Conservation (phyloP, 169 alveolate species). For the Plasmodium falciparum region DNA sequence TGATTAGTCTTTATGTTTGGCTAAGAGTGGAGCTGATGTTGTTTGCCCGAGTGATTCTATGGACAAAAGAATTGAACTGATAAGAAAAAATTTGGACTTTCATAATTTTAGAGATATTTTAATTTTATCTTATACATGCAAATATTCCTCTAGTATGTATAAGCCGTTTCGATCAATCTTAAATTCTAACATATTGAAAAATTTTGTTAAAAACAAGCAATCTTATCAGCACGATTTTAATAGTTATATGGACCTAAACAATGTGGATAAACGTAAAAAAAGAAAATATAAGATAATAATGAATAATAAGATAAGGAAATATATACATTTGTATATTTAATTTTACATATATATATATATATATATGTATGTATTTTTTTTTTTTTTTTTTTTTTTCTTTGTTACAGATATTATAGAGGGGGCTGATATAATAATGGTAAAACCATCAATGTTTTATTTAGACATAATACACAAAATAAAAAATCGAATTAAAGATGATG, state of each 20-base stretch:
- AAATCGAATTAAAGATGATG: constrained; percentile 65
- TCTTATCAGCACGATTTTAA: constrained; percentile 86
- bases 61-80: constrained; percentile 90
- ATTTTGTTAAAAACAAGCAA: constrained; percentile 83
- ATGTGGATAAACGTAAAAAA: constrained; percentile 66
- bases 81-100: constrained; percentile 84
- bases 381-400: background rate
- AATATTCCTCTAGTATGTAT: constrained; percentile 88
- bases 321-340: background rate
- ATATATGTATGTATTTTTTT: background rate
- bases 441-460: constrained; percentile 81
- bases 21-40: constrained; percentile 90
- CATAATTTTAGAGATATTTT: constrained; percentile 81
- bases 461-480: constrained; percentile 78
- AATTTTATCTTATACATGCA: constrained; percentile 89
- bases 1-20: constrained; percentile 83
- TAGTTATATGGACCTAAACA: constrained; percentile 69
- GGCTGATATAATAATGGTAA: constrained; percentile 82
- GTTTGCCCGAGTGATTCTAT: constrained; percentile 93
- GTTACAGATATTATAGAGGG: constrained; percentile 81
- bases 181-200: constrained; percentile 82
- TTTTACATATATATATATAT: background rate
- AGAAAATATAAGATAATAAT: too few species aligned
- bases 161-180: constrained; percentile 92
- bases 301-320: background rate